These are phyloP conservation scores for Thelonectria blattea DNA, from an alignment of 2,329 filamentous ascomycete species.

Conservation along the genomic window DNA sequence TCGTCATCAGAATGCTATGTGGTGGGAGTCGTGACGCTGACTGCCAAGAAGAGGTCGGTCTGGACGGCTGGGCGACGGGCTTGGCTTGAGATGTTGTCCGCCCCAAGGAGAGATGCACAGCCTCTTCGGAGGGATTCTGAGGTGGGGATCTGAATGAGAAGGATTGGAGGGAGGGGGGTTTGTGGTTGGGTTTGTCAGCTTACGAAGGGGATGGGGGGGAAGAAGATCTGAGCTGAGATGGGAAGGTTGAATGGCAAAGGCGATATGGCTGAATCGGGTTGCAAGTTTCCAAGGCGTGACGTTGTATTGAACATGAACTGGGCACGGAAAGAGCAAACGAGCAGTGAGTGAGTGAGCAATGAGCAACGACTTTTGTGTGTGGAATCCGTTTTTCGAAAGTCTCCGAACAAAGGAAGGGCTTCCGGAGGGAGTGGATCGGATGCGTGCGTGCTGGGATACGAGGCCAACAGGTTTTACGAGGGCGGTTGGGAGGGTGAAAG, in stretches of 20 bases:
- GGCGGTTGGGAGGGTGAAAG: not conserved
- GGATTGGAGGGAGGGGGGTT: not conserved
- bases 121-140: too few species aligned
- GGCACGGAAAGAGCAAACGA: too few species aligned
- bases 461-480: conserved; percentile 6
- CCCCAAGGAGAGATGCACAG: too few species aligned
- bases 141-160: not conserved
- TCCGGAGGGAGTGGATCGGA: not conserved
- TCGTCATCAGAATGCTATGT: not conserved
- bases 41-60: not conserved
- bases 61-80: not conserved
- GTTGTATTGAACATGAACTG: too few species aligned
- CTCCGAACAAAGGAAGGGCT: not conserved
- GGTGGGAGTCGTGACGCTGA: not conserved
- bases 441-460: not conserved
- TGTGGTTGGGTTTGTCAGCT: conserved; percentile 19
- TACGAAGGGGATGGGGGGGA: not conserved
- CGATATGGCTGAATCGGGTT: too few species aligned
- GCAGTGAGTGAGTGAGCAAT: too few species aligned
- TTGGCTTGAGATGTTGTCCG: not conserved
- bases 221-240: too few species aligned
- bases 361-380: too few species aligned
- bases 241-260: too few species aligned
- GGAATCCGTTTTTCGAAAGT: not conserved
- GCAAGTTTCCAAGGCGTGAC: too few species aligned